Conservation (phyloP, 495 filamentous ascomycete genomes). For the Hypoxylon fragiforme region DNA sequence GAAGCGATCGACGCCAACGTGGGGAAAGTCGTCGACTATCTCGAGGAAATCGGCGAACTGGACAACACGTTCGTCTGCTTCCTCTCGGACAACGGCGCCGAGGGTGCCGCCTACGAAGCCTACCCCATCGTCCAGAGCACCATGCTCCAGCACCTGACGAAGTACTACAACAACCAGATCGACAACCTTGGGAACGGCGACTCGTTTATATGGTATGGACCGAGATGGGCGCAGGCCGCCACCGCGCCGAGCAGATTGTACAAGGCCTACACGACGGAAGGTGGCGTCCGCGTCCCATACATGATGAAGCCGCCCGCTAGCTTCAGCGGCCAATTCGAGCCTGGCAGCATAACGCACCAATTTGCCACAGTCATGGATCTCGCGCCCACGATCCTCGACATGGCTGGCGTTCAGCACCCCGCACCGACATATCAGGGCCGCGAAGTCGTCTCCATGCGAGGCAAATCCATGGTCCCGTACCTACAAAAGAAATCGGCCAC, state of each 20-base stretch:
- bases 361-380: conserved; percentile 70
- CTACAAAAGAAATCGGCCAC: conserved; percentile 34
- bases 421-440: conserved; percentile 59
- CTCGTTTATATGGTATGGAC: conserved; percentile 69
- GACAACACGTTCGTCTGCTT: conserved; percentile 68
- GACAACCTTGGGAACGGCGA: conserved; percentile 65
- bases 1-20: conserved; percentile 65
- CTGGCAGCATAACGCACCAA: conserved; percentile 55
- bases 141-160: conserved; percentile 58
- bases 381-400: conserved; percentile 62
- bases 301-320: conserved; percentile 49
- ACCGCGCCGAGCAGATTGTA: conserved; percentile 64
- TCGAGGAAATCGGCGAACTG: conserved; percentile 60
- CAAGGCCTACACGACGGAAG: conserved; percentile 67
- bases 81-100: conserved; percentile 67
- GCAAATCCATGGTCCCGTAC: conserved; percentile 44
- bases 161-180: conserved; percentile 64
- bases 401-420: conserved; percentile 64
- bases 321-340: conserved; percentile 38
- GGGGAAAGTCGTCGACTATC: conserved; percentile 62
- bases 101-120: conserved; percentile 66
- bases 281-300: conserved; percentile 63
- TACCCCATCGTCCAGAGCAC: conserved; percentile 57
- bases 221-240: conserved; percentile 67
- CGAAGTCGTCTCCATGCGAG: conserved; percentile 62